These are phyloP conservation scores for Cadophora sp. DNA, from an alignment of 2,329 filamentous ascomycete genomes.

Conservation along the genomic window DNA sequence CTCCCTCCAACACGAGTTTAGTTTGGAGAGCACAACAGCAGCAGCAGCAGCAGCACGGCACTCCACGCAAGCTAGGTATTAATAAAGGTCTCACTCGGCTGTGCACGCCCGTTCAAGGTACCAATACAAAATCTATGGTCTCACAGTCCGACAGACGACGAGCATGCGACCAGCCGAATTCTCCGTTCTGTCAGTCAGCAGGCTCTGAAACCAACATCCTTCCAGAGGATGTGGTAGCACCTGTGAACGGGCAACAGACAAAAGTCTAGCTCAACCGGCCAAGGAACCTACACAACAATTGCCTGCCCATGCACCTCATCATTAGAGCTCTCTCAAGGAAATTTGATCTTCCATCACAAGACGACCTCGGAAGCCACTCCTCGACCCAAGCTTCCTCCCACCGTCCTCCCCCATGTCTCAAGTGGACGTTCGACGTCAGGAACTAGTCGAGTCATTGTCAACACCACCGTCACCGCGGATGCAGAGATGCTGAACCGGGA, in stretches of 20 bases:
- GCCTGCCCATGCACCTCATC: neutral
- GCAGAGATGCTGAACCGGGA: conserved; percentile 17
- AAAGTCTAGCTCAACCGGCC: neutral
- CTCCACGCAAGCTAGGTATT: conserved; percentile 4
- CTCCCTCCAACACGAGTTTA: conserved; percentile 12
- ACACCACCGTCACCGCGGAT: conserved; percentile 16
- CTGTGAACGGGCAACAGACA: conserved; percentile 3
- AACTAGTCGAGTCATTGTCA: conserved; percentile 20
- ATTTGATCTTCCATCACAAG: conserved; percentile 22
- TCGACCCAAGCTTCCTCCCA: neutral
- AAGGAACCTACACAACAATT: neutral
- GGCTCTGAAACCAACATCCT: conserved; percentile 18
- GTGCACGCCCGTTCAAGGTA: conserved; percentile 30
- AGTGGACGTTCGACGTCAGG: neutral
- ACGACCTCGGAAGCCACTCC: conserved; percentile 4
- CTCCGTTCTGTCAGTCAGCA: conserved; percentile 35
- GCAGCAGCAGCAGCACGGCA: neutral
- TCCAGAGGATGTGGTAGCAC: neutral
- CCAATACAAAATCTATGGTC: conserved; percentile 26
- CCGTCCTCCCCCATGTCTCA: neutral
- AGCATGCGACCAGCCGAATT: conserved; percentile 37
- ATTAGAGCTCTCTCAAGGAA: neutral
- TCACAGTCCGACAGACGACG: conserved; percentile 26
- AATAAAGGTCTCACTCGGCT: conserved; percentile 29
- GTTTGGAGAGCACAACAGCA: conserved; percentile 8